These are phyloP conservation scores for Populus pruinosa DNA, from an alignment of 345 rosid species.

Conservation along the genomic window DNA sequence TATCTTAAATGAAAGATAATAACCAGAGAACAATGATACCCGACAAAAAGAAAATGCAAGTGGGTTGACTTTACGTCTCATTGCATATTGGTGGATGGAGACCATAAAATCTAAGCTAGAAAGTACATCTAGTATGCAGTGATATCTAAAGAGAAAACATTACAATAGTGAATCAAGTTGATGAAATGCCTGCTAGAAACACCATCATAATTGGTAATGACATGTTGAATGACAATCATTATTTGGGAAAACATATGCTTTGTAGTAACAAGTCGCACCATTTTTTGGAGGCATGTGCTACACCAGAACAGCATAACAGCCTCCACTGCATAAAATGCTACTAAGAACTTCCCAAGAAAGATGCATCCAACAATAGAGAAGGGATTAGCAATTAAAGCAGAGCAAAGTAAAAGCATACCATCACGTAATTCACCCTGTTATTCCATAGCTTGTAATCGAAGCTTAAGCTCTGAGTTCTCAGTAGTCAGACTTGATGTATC, in stretches of 20 bases:
- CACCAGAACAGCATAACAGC: neutral
- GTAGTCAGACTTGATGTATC: slow-evolving; percentile 71
- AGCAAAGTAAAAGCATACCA: slow-evolving; percentile 36
- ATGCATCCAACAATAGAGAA: neutral
- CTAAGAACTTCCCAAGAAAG: neutral
- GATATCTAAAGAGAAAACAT: neutral
- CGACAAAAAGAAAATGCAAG: neutral
- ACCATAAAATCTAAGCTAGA: neutral
- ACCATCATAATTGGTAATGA: neutral
- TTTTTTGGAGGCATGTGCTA: neutral
- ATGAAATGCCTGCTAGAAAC: neutral
- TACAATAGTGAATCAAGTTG: neutral
- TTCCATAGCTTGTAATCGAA: slow-evolving; percentile 87
- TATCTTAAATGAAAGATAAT: neutral
- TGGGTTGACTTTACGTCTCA: neutral
- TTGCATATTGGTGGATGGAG: neutral
- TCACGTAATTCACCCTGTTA: slow-evolving; percentile 85
- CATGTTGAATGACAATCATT: neutral
- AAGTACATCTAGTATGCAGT: neutral
- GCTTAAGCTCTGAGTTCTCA: slow-evolving; percentile 92
- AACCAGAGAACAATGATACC: neutral
- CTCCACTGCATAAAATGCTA: neutral
- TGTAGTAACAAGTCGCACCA: neutral
- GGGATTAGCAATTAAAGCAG: neutral
- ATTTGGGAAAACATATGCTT: neutral